These are phyloP conservation scores for Coemansia sp. DNA, from an alignment of 192 early-diverging fungal species.

Conservation along the genomic window DNA sequence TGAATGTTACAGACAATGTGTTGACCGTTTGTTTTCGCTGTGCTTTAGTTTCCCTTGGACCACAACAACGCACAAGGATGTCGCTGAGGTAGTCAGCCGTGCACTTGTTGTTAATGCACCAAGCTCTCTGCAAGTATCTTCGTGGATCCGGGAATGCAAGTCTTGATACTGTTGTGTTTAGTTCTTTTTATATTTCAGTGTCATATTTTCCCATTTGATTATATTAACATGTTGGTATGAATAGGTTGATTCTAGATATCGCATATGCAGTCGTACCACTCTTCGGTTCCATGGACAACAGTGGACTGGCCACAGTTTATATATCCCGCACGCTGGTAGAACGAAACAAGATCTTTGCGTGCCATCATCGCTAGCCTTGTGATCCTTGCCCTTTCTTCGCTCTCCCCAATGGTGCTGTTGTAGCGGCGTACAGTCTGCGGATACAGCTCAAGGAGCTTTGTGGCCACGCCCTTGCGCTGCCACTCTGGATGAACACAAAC, in stretches of 20 bases:
- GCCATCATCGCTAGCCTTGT: conserved; percentile 60
- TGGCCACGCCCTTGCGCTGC: conserved; percentile 63
- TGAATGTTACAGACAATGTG: conserved; percentile 11
- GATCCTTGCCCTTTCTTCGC: conserved; percentile 18
- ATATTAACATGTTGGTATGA: neutral
- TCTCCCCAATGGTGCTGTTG: conserved; percentile 10
- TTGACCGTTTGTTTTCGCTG: conserved; percentile 24
- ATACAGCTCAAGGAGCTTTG: conserved; percentile 54
- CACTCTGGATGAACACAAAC: conserved; percentile 58
- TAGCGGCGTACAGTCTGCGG: conserved; percentile 36
- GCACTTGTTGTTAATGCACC: conserved; percentile 15
- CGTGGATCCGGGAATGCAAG: conserved; percentile 36
- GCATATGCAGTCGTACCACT: conserved; percentile 44
- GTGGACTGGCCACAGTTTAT: conserved; percentile 55
- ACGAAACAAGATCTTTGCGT: conserved; percentile 54
- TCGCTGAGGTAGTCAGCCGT: conserved; percentile 15
- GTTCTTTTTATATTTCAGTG: neutral
- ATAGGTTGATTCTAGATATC: conserved; percentile 17
- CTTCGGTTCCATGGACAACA: conserved; percentile 61
- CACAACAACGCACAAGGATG: neutral
- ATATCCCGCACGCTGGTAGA: conserved; percentile 71
- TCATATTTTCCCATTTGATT: neutral
- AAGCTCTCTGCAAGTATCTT: neutral
- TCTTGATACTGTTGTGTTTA: neutral
- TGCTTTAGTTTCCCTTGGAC: conserved; percentile 3